Evolutionary conservation across 306 rosid genomes (phyloP).

Genomic region (Purshia tridentata): DNA sequence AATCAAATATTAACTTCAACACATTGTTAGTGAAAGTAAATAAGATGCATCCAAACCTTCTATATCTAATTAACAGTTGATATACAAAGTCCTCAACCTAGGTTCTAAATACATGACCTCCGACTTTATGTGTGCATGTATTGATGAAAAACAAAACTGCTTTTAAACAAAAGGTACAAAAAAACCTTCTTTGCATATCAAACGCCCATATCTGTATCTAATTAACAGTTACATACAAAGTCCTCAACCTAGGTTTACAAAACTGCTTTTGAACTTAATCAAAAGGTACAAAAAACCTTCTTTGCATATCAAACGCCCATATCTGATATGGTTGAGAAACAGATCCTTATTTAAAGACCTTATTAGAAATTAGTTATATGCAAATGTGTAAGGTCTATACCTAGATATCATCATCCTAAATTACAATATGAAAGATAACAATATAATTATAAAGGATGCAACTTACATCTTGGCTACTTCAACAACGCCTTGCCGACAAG

Average conservation of each 20-base stretch:
- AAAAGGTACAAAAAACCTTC: background rate
- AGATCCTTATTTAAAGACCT: background rate
- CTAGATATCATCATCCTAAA: background rate
- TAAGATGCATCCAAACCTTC: background rate
- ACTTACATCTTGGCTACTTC: conserved; percentile 99
- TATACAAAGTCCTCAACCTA: no score
- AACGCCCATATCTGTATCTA: no score
- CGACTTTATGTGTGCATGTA: no score
- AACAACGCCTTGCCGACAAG: conserved; percentile 90
- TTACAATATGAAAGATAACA: conserved; percentile 10
- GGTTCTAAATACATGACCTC: no score
- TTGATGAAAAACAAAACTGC: no score
- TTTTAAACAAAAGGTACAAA: no score
- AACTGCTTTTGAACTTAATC: no score
- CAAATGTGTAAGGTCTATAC: background rate
- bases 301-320: background rate
- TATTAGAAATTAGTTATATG: background rate
- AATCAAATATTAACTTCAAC: background rate
- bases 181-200: no score
- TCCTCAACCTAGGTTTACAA: no score
- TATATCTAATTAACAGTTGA: no score
- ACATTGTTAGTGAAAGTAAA: background rate
- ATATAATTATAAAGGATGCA: conserved; percentile 1
- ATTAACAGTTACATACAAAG: no score
- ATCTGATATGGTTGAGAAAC: background rate